Conservation (phyloP, 352 stramenopile genomes). For the Globisporangium recalcitrans region DNA sequence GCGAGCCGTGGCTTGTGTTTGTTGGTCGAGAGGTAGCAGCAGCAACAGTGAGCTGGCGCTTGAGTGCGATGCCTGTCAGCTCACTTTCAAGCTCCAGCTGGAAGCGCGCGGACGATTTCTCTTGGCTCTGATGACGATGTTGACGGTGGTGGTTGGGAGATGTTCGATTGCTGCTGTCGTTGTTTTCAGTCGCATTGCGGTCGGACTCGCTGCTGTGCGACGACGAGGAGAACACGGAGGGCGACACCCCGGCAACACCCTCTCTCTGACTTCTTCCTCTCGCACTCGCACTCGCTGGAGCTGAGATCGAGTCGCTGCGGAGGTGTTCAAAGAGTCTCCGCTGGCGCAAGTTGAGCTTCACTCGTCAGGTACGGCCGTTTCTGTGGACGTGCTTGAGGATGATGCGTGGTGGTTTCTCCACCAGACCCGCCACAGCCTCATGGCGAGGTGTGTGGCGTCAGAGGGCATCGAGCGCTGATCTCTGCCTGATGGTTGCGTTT, state of each 20-base stretch:
- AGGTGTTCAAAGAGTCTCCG: conserved; percentile 57
- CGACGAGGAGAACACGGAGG: conserved; percentile 19
- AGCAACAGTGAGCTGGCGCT: not conserved
- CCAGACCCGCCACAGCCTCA: too few species aligned
- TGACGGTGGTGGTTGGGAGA: not conserved
- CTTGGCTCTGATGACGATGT: not conserved
- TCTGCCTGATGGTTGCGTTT: too few species aligned
- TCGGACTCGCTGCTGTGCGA: conserved; percentile 17
- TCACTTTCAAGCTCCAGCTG: conserved; percentile 5
- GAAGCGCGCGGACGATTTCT: not conserved
- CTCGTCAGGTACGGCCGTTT: too few species aligned
- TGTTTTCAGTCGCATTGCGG: not conserved
- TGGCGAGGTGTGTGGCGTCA: too few species aligned
- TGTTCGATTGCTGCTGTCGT: not conserved
- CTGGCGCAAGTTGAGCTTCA: too few species aligned
- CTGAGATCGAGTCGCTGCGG: conserved; percentile 15
- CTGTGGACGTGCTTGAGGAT: too few species aligned
- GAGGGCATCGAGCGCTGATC: too few species aligned
- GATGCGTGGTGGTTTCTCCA: too few species aligned
- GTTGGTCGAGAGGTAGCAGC: not conserved
- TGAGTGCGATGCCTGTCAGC: conserved; percentile 12
- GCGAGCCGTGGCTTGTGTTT: not conserved
- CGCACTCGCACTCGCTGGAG: not conserved
- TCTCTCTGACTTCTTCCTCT: not conserved
- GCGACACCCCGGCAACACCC: conserved; percentile 1